These are phyloP conservation scores for Lomentospora prolificans DNA, from an alignment of 2,329 filamentous ascomycete genomes.

Conservation along the genomic window DNA sequence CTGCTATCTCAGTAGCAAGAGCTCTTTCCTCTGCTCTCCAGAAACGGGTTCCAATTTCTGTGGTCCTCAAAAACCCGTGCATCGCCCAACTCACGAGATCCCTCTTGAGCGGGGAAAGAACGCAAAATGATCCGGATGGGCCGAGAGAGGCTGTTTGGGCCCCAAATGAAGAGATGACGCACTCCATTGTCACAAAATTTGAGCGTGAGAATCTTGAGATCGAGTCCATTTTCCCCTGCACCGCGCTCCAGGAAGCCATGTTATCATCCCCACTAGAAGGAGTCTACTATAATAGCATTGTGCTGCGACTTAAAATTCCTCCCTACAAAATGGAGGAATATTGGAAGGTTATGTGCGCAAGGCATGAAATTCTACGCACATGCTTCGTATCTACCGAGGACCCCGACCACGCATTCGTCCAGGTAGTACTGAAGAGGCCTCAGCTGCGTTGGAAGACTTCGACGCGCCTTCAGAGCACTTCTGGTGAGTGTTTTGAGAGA, in stretches of 20 bases:
- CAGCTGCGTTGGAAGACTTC: neutral
- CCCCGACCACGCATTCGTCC: conserved; percentile 53
- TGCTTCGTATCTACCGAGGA: conserved; percentile 60
- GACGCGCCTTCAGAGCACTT: conserved; percentile 13
- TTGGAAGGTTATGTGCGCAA: conserved; percentile 52
- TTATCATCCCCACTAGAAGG: conserved; percentile 45
- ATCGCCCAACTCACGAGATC: conserved; percentile 46
- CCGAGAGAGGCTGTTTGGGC: neutral
- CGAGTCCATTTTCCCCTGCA: conserved; percentile 63
- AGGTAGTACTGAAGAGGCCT: conserved; percentile 50
- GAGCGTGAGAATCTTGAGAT: conserved; percentile 21
- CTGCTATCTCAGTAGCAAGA: conserved; percentile 61
- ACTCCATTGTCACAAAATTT: conserved; percentile 1
- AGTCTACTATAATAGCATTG: conserved; percentile 64
- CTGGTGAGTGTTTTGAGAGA: conserved; percentile 26
- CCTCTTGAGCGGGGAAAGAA: conserved; percentile 13
- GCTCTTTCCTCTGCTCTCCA: conserved; percentile 37
- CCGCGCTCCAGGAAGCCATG: conserved; percentile 83
- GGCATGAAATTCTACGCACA: conserved; percentile 72
- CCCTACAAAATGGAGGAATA: conserved; percentile 39
- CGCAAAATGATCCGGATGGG: neutral
- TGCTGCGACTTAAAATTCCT: conserved; percentile 49
- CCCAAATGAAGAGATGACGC: conserved; percentile 11
- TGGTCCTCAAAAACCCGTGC: conserved; percentile 58
- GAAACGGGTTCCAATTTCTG: conserved; percentile 51